Evolutionary conservation across 1,284 basidiomycete species (phyloP).

Genomic region (Cystobasidiaceae sp.): DNA sequence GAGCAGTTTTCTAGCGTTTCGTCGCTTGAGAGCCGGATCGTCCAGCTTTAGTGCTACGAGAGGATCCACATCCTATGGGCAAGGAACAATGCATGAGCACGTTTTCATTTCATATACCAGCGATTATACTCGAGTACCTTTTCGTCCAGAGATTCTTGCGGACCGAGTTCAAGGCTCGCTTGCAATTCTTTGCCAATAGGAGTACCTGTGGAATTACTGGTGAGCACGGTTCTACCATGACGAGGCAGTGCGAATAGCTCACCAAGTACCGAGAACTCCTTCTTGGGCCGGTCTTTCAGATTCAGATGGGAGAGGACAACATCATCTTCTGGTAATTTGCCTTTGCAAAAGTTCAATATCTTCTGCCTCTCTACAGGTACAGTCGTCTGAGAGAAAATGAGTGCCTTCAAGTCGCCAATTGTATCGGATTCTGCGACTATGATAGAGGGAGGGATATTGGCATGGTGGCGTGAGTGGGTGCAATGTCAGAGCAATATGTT

Average conservation of each 20-base stretch:
- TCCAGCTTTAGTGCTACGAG: constrained; percentile 53
- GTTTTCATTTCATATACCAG: not conserved
- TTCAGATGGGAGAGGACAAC: constrained; percentile 56
- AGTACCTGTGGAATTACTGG: constrained; percentile 56
- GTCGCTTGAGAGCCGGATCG: constrained; percentile 34
- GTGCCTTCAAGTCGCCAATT: constrained; percentile 27
- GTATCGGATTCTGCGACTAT: constrained; percentile 28
- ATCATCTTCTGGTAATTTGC: constrained; percentile 72
- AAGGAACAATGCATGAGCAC: constrained; percentile 30
- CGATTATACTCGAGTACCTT: constrained; percentile 59
- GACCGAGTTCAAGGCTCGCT: constrained; percentile 62
- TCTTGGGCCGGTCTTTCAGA: constrained; percentile 56
- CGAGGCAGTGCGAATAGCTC: not conserved
- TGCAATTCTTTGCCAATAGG: constrained; percentile 49
- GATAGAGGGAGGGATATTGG: not conserved
- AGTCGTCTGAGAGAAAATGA: constrained; percentile 31
- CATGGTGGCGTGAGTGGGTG: not conserved
- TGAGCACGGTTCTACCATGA: constrained; percentile 61
- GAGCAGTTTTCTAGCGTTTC: constrained; percentile 70
- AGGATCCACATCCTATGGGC: constrained; percentile 54
- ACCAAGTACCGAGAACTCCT: constrained; percentile 70
- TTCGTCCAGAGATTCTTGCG: constrained; percentile 74
- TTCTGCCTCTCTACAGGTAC: constrained; percentile 76
- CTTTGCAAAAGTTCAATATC: constrained; percentile 76
- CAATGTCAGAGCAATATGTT: too few relatives aligned